Conservation (phyloP, 257 asterid genomes). For the Eucommia ulmoides region DNA sequence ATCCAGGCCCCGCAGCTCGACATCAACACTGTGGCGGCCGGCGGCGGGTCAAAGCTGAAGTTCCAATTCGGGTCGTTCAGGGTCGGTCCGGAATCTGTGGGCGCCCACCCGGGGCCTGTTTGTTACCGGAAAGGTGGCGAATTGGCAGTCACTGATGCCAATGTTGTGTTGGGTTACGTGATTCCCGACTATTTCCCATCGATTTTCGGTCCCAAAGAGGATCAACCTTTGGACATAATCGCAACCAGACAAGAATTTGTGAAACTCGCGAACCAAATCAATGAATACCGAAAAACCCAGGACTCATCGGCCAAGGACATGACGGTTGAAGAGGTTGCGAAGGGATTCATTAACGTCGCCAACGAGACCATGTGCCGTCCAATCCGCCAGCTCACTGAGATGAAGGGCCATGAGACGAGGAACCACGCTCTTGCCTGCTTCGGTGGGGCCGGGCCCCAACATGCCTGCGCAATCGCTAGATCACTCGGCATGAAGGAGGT, state of each 20-base stretch:
- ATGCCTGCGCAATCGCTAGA: slow-evolving; percentile 97
- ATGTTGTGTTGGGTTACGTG: slow-evolving; percentile 73
- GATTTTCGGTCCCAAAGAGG: slow-evolving; percentile 83
- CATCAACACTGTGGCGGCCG: slow-evolving; percentile 96
- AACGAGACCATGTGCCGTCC: slow-evolving; percentile 98
- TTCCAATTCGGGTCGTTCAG: slow-evolving; percentile 89
- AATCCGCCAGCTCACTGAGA: slow-evolving; percentile 85
- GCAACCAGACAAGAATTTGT: slow-evolving; percentile 63
- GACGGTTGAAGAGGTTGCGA: slow-evolving; percentile 89
- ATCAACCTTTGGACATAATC: slow-evolving; percentile 61
- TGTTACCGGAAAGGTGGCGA: slow-evolving; percentile 95
- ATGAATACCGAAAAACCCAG: slow-evolving; percentile 55
- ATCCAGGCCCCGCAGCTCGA: slow-evolving; percentile 99
- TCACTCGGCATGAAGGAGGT: slow-evolving; percentile 95
- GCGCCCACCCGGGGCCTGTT: slow-evolving; percentile 98
- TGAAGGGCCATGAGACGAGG: slow-evolving; percentile 95
- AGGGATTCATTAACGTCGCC: slow-evolving; percentile 81
- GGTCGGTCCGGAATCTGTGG: slow-evolving; percentile 97
- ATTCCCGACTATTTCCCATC: slow-evolving; percentile 88
- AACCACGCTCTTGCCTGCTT: slow-evolving; percentile 94
- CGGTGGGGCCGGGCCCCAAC: slow-evolving; percentile 99
- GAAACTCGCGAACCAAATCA: slow-evolving; percentile 69
- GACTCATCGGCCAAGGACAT: slow-evolving; percentile 63
- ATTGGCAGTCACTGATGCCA: slow-evolving; percentile 86
- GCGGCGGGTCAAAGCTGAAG: slow-evolving; percentile 92